Evolutionary conservation across 169 alveolate genomes (phyloP).

Genomic region (Eimeria nieschulzi): DNA sequence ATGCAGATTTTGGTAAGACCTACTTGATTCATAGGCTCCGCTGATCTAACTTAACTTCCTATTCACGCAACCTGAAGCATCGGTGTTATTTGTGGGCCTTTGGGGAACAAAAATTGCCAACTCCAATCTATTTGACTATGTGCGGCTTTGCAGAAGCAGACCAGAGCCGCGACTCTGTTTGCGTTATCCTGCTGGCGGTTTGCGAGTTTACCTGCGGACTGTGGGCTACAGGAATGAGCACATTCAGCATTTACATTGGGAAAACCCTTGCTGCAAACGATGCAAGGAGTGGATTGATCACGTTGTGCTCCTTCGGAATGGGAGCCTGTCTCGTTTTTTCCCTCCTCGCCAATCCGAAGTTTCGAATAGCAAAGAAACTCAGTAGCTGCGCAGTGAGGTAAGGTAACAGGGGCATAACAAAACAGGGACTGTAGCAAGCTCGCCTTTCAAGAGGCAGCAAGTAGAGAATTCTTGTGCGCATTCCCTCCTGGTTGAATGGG

Average conservation of each 20-base stretch:
- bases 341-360: constrained; percentile 40
- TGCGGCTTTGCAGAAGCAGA: constrained; percentile 12
- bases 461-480: too few species aligned
- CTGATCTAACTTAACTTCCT: background rate
- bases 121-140: background rate
- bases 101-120: too few species aligned
- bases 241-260: constrained; percentile 54
- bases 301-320: constrained; percentile 20
- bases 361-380: constrained; percentile 37
- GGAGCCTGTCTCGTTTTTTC: constrained; percentile 57
- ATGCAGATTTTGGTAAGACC: too few species aligned
- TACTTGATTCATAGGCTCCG: too few species aligned
- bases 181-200: constrained; percentile 30
- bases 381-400: constrained; percentile 51
- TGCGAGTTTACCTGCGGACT: constrained; percentile 64
- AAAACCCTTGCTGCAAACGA: constrained; percentile 18
- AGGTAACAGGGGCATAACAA: background rate
- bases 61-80: background rate
- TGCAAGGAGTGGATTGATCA: constrained; percentile 39
- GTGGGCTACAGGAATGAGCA: constrained; percentile 62
- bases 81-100: too few species aligned
- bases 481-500: too few species aligned
- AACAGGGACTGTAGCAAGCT: background rate
- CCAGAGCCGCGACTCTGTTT: constrained; percentile 40
- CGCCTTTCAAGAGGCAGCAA: too few species aligned